These are phyloP conservation scores for Austroboletus novae-zelandiae DNA, from an alignment of 1,284 basidiomycete species.

Conservation along the genomic window DNA sequence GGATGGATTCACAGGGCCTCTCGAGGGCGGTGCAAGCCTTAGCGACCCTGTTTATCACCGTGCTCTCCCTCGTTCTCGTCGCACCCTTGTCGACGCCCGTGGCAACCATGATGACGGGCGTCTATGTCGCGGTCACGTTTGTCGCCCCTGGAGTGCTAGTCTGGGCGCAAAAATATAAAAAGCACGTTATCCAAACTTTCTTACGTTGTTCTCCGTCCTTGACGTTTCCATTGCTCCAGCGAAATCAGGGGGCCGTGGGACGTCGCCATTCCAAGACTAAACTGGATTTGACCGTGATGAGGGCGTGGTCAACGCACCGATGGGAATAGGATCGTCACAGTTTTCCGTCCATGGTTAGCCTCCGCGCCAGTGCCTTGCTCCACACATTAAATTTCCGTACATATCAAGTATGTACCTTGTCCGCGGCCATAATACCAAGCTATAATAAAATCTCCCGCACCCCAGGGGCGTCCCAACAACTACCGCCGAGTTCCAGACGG, in stretches of 20 bases:
- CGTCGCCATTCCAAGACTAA: conserved; percentile 54
- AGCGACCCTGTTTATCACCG: conserved; percentile 50
- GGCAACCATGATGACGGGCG: conserved; percentile 47
- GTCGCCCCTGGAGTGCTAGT: conserved; percentile 69
- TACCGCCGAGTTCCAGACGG: conserved; percentile 4
- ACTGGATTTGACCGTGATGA: conserved; percentile 35
- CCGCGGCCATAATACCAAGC: conserved; percentile 21
- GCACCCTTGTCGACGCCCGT: conserved; percentile 52
- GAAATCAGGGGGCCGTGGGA: conserved; percentile 54
- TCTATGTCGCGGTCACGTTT: conserved; percentile 61
- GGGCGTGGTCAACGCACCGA: conserved; percentile 27
- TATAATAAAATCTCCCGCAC: background rate
- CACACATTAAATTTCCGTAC: conserved; percentile 27
- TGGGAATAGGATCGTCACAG: conserved; percentile 30
- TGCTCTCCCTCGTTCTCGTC: conserved; percentile 50
- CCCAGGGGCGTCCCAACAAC: background rate
- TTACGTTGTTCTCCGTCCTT: conserved; percentile 24
- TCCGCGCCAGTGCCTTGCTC: conserved; percentile 13
- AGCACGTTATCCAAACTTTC: conserved; percentile 44
- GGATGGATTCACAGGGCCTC: conserved; percentile 39
- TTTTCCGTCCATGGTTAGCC: conserved; percentile 21
- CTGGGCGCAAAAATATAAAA: conserved; percentile 83
- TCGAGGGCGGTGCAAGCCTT: conserved; percentile 44
- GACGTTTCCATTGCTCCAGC: conserved; percentile 27
- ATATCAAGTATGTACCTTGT: conserved; percentile 12